Conservation (phyloP, 1,139 yeast species). For the Lodderomyces orthopsilosis region DNA sequence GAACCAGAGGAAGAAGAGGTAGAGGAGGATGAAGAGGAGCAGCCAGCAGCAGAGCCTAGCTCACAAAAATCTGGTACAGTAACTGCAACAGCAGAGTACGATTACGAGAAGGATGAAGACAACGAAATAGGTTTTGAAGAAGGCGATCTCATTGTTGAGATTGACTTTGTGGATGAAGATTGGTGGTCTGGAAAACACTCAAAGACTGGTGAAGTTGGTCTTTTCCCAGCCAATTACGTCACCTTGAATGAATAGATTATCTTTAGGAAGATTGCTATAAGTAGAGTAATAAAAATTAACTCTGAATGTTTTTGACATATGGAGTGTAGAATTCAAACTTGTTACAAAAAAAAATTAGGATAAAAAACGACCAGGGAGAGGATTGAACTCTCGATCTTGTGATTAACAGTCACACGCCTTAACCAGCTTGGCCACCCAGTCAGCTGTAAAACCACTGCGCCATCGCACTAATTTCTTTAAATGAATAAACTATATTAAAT, state of each 20-base stretch:
- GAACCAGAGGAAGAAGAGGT: constrained; percentile 46
- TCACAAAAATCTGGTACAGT: constrained; percentile 57
- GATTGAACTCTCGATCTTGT: constrained; percentile 12
- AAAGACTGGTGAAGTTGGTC: constrained; percentile 66
- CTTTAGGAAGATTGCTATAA: neutral
- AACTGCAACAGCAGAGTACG: constrained; percentile 63
- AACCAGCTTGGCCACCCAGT: constrained; percentile 13
- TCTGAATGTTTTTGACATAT: too few species aligned
- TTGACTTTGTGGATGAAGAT: constrained; percentile 88
- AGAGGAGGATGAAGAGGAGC: constrained; percentile 21
- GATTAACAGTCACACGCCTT: constrained; percentile 13
- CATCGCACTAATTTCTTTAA: neutral
- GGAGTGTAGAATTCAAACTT: too few species aligned
- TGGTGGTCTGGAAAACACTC: constrained; percentile 92
- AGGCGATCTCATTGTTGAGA: constrained; percentile 76
- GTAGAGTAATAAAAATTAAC: neutral
- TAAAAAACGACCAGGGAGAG: constrained; percentile 11
- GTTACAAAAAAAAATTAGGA: neutral
- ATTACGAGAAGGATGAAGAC: constrained; percentile 72
- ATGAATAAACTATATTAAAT: neutral
- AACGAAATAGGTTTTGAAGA: constrained; percentile 83
- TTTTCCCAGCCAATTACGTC: constrained; percentile 92
- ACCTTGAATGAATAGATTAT: constrained; percentile 24
- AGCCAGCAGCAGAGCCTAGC: constrained; percentile 44
- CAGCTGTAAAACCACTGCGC: constrained; percentile 3